Conservation (phyloP, 1,284 basidiomycete genomes). For the Cryptococcus sp. region DNA sequence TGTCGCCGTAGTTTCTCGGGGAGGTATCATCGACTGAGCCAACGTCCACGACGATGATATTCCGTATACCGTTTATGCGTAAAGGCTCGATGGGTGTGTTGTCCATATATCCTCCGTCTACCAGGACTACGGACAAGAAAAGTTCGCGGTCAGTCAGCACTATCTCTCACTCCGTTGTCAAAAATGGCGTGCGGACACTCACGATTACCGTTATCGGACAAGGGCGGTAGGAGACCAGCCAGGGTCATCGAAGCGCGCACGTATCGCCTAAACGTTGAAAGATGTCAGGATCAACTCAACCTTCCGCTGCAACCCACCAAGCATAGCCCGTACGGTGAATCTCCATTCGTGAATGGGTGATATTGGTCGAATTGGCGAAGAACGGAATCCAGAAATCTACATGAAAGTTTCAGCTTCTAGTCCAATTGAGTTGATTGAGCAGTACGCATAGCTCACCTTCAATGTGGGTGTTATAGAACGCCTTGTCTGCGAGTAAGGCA, state of each 20-base stretch:
- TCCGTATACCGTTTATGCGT: slow-evolving; percentile 86
- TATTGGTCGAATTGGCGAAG: slow-evolving; percentile 99
- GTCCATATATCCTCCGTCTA: slow-evolving; percentile 93
- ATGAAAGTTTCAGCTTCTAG: not conserved
- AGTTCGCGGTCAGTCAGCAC: too few species aligned
- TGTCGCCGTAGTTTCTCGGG: slow-evolving; percentile 90
- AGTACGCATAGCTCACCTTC: slow-evolving; percentile 57
- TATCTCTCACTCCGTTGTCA: slow-evolving; percentile 21
- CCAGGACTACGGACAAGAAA: slow-evolving; percentile 61
- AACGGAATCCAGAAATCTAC: slow-evolving; percentile 96
- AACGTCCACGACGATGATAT: slow-evolving; percentile 94
- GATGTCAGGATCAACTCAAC: slow-evolving; percentile 11
- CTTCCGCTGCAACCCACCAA: slow-evolving; percentile 61
- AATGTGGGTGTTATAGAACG: slow-evolving; percentile 90
- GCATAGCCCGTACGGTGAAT: slow-evolving; percentile 96
- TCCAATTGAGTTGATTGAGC: not conserved
- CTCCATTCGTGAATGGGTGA: slow-evolving; percentile 95
- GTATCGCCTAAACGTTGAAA: slow-evolving; percentile 49
- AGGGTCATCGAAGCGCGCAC: slow-evolving; percentile 96
- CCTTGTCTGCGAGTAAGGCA: slow-evolving; percentile 41
- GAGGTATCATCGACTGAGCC: slow-evolving; percentile 95
- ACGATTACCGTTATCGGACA: slow-evolving; percentile 89
- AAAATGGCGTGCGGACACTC: slow-evolving; percentile 43
- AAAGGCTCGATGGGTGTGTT: slow-evolving; percentile 89
- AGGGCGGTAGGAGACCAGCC: slow-evolving; percentile 88